A percentile compares a stretch with the other conserved stretches of the same genome.
These are phyloP conservation scores for Singerocomus inundabilis DNA, from an alignment of 1,284 basidiomycete genomes.

Conservation along the genomic window DNA sequence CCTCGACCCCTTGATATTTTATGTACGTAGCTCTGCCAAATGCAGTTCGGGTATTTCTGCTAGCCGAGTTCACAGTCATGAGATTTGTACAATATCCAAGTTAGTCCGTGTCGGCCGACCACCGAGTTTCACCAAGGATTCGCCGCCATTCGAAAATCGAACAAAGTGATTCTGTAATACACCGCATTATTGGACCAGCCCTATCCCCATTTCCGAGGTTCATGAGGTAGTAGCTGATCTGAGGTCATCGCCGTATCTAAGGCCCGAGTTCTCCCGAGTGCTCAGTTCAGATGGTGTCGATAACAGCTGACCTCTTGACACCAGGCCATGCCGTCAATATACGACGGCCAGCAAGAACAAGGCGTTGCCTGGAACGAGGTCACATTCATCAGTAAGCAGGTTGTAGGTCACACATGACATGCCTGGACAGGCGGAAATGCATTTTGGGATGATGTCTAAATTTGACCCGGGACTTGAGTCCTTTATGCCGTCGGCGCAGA, in stretches of 20 bases:
- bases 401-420: neutral
- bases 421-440: neutral
- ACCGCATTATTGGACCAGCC: neutral
- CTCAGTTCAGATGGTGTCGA: neutral
- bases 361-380: neutral
- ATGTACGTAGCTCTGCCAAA: slow-evolving; percentile 5
- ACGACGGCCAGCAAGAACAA: neutral
- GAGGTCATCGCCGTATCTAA: neutral
- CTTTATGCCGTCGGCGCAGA: neutral
- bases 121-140: neutral
- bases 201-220: neutral
- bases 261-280: neutral
- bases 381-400: neutral
- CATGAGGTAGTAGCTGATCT: neutral
- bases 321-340: neutral
- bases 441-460: neutral
- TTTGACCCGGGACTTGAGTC: neutral
- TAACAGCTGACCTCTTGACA: neutral
- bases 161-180: neutral
- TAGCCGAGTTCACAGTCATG: neutral
- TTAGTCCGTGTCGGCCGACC: neutral
- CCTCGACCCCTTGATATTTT: neutral
- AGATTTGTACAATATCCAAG: neutral
- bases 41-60: neutral
- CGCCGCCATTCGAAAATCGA: neutral